These are phyloP conservation scores for Rosa lucieae DNA, from an alignment of 306 rosid species.

Conservation along the genomic window DNA sequence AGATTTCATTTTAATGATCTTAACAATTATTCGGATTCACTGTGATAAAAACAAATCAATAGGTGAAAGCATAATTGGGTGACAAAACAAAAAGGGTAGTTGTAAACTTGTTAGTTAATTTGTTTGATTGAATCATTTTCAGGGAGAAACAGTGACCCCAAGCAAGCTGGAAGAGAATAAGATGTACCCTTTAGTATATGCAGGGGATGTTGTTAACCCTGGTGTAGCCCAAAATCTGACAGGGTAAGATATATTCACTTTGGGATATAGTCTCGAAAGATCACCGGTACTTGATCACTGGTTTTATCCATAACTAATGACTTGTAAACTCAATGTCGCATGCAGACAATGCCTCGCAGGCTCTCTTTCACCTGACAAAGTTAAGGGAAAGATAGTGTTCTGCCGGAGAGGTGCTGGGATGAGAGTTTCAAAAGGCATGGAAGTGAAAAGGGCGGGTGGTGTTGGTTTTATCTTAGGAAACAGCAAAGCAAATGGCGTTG, in stretches of 20 bases:
- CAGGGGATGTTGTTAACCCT: slow-evolving; percentile 47
- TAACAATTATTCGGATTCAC: too few species aligned
- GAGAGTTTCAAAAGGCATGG: slow-evolving; percentile 61
- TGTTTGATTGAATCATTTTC: slow-evolving; percentile 1
- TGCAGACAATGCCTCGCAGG: slow-evolving; percentile 70
- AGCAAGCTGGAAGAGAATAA: slow-evolving; percentile 34
- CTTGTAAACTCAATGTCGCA: background rate
- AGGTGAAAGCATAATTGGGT: background rate
- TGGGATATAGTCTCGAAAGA: background rate
- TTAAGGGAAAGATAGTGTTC: slow-evolving; percentile 69
- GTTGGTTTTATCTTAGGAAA: slow-evolving; percentile 66
- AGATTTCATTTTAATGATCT: background rate
- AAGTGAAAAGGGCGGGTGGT: slow-evolving; percentile 75
- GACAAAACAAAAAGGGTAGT: background rate
- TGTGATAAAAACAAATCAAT: too few species aligned
- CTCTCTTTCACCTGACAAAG: slow-evolving; percentile 58
- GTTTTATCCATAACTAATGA: background rate
- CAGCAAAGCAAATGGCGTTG: slow-evolving; percentile 42
- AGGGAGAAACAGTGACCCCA: slow-evolving; percentile 86
- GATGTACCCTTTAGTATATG: slow-evolving; percentile 58
- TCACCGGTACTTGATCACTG: background rate
- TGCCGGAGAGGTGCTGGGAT: slow-evolving; percentile 71
- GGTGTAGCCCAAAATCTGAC: slow-evolving; percentile 29
- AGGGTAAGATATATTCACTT: slow-evolving; percentile 31
- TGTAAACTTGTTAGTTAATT: background rate